Base-by-base conservation (phyloP, 1,139 yeast species). In the Wickerhamiella pararugosa region DNA sequence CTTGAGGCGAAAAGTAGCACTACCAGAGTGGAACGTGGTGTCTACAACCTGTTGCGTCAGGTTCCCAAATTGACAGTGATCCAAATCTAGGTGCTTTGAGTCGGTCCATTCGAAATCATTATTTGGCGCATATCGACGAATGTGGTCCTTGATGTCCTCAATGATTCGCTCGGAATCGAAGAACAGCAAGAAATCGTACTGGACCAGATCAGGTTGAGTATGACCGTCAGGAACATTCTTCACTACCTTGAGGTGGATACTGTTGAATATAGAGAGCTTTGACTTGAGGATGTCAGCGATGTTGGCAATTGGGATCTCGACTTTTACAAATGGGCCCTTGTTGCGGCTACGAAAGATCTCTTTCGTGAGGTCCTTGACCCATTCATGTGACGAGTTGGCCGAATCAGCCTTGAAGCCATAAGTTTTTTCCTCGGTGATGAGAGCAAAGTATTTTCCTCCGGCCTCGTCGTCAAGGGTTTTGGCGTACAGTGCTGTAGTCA, bases 301-400 rank as follows among this genome's bases (percentile, higher is more conserved):
- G 51, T 77, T 78, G 34, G 68, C 71, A 26, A 81, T 57, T 0
- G 97, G 96, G 6, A 87, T 73, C 51, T 80, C 80, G 10, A 87
- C 66, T 32, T 81, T 71, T 7, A 84, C 93, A 48, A 79, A 78
- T 51, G 79, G 79, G 15, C 78, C 79, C 34, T 70, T 66, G 56
- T 82, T 81, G 40, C 81, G 67, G 41, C 79, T 71, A 6, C 86
- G 69, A 59, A 87, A 87, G 2, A 83, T 75, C 45, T 79, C 77
- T 53, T 81, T 82, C 48, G 82, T 81, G 39, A 87, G 61, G 11
- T 72, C 65, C 46, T 77, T 77, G 39, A 75, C 79, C 97, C 97
- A 87, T 34, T 76, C 73, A 45, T 80, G 68, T 0, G 96, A 96
- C 5, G 78, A 66, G 47, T 69, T 74, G 21, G 73, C 62, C 34